Conservation (phyloP, 2,329 filamentous ascomycete genomes). For the Microsporum ferrugineum region DNA sequence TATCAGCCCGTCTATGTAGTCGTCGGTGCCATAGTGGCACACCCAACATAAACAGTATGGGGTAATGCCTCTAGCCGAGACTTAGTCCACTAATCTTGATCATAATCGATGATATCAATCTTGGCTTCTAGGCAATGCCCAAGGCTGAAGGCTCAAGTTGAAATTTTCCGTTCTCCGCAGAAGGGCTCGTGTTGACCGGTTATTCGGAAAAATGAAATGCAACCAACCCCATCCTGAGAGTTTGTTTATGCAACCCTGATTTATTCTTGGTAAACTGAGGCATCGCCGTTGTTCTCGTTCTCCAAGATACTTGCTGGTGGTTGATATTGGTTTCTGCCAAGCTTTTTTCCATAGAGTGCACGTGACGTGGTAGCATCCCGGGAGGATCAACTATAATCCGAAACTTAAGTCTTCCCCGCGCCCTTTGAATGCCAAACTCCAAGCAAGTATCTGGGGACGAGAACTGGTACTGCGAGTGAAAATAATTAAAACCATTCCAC, state of each 20-base stretch:
- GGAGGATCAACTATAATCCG: too few species aligned
- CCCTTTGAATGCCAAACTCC: background rate
- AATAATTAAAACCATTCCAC: background rate
- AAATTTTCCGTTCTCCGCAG: background rate
- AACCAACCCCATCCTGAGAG: background rate
- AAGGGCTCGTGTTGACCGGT: background rate
- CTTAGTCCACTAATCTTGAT: background rate
- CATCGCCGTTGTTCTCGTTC: background rate
- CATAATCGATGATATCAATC: background rate
- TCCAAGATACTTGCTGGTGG: background rate
- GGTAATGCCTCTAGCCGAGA: background rate
- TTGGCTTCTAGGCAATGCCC: background rate
- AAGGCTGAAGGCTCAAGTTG: background rate
- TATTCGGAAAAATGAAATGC: background rate
- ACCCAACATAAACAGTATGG: background rate
- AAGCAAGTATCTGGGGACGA: background rate
- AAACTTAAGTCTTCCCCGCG: background rate
- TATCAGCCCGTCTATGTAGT: background rate
- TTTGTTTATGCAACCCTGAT: background rate
- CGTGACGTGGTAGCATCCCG: too few species aligned
- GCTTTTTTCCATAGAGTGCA: too few species aligned
- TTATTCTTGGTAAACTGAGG: background rate
- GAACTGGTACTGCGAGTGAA: background rate
- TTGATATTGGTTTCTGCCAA: background rate
- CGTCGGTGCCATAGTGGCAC: background rate